Conservation (phyloP, 768 basidiomycete species). For the Boletus eberwhitei region DNA sequence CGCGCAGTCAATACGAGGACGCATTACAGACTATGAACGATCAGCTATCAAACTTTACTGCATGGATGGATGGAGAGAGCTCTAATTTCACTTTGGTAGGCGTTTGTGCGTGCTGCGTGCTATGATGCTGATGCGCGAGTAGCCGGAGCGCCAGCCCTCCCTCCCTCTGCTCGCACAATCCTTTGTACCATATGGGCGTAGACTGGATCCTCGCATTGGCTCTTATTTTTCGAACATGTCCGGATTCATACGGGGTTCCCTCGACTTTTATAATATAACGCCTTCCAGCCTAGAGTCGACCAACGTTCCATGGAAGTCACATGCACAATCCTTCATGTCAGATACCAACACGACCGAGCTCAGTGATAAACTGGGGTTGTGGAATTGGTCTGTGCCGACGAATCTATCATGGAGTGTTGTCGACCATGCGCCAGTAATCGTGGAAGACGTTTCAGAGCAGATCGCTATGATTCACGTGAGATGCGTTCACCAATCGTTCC, state of each 20-base stretch:
- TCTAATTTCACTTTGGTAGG: constrained; percentile 66
- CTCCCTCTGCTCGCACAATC: constrained; percentile 46
- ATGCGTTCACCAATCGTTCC: constrained; percentile 9
- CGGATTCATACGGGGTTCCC: constrained; percentile 69
- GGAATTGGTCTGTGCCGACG: constrained; percentile 68
- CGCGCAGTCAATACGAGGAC: constrained; percentile 64
- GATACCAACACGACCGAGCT: constrained; percentile 51
- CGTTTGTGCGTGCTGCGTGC: constrained; percentile 1
- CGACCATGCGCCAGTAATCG: constrained; percentile 48
- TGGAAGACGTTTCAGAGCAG: constrained; percentile 39
- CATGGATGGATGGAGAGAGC: constrained; percentile 67
- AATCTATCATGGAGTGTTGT: constrained; percentile 65
- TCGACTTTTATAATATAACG: constrained; percentile 64
- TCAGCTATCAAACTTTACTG: constrained; percentile 69
- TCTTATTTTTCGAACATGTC: constrained; percentile 78
- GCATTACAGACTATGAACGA: constrained; percentile 53
- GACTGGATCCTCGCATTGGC: constrained; percentile 41
- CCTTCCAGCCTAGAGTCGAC: constrained; percentile 38
- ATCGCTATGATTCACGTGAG: constrained; percentile 67
- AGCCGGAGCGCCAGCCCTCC: constrained; percentile 48
- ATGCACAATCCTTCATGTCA: constrained; percentile 49
- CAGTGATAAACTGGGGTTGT: constrained; percentile 46
- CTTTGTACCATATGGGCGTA: constrained; percentile 44
- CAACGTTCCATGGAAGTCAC: constrained; percentile 44
- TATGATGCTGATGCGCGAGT: constrained; percentile 1